Base-by-base conservation (phyloP, 805 yeast genomes). In the Starmerella scarabaei region DNA sequence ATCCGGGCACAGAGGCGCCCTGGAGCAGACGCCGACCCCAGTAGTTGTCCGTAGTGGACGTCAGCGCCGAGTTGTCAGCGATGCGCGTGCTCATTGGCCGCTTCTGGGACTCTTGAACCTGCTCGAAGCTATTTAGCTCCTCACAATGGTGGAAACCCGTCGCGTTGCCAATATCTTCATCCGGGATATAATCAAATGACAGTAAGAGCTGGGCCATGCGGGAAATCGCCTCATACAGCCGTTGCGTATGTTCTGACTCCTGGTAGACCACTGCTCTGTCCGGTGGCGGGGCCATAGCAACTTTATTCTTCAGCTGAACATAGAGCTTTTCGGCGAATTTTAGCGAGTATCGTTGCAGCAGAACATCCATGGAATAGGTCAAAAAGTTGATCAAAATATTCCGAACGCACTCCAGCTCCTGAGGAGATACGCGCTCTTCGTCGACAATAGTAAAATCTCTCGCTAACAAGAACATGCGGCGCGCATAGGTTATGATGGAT, bases 151-250 rank as follows among this genome's bases (percentile, higher is more conserved):
- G 5, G 15, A 37, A 7, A 5, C 46, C 48, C 4, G 32, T n/a
- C 21, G n/a, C 52, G 2, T 55, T 37, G 15, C 27, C 29, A 18
- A 50, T 26, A 19, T 24, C 40, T 23, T 33, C 35, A 50, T 31
- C 60, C 11, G 75, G 60, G 38, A 77, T 73, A 37, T 83, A 53
- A 57, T 86, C 97, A 58, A 71, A 72, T 3, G 91, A 73, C 24
- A 65, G 53, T 0, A 80, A 69, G 43, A 84, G 61, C 38, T 67
- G 67, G 27, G 64, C 58, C n/a, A 63, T 56, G 36, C 78, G 62
- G 6, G 54, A 58, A 34, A 57, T 57, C 21, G 63, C 52, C 20
- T 62, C 66, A 42, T 54, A 48, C 31, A 61, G 30, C 19, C 59
- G 44, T 37, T 51, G 41, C 30, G 53, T 48, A 36, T 49, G 40